Evolutionary conservation across 2,329 filamentous ascomycete genomes (phyloP), one percentile per base, ranked within the genome.

Genomic region (Ophioceras dolichostomum): DNA sequence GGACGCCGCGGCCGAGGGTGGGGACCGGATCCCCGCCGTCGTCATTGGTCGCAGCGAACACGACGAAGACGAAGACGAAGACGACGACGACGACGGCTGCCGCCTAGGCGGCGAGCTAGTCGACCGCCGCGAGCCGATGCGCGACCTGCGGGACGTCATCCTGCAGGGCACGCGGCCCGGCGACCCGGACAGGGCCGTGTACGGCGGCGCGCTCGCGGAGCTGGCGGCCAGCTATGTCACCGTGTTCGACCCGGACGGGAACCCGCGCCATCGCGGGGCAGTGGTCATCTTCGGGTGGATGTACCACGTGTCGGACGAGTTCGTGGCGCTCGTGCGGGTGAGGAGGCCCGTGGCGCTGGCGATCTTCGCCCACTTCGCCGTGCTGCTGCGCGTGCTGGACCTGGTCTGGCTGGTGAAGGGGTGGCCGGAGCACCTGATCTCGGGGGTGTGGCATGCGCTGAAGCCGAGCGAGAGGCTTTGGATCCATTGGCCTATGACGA

Each of bases 401-500:
- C 41, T 49, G 28, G 42, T 43, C 10, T 54, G 52, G 51, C 51
- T 50, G 46, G 43, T 53, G 12, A 46, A 52, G 26, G 50, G 51
- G 3, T 53, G 50, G 50, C 44, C 48, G 3, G 40, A 48, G 14
- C 49, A 53, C 32, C 35, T 54, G 8, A 43, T 54, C 17, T 39
- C 40, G n/a, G 43, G 46, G n/a, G 52, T 53, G 39, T 49, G 51
- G 32, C 41, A 42, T 4, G 43, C 43, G n/a, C 33, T 54, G n/a
- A 45, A 48, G 34, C 43, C 47, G 8, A 39, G 41, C 12, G 46
- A 51, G 39, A 42, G 50, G 12, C 39, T 50, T 33, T 53, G 50
- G 52, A 51, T 54, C 28, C 41, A 43, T 22, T 53, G 52, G 52
- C 49, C 51, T 3, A 47, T 53, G 12, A 47, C 52, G 39, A 47